Percentiles rank a stretch among this genome's conserved stretches.
Conservation (phyloP, 1,284 basidiomycete genomes). For the Puccinia hordei region DNA sequence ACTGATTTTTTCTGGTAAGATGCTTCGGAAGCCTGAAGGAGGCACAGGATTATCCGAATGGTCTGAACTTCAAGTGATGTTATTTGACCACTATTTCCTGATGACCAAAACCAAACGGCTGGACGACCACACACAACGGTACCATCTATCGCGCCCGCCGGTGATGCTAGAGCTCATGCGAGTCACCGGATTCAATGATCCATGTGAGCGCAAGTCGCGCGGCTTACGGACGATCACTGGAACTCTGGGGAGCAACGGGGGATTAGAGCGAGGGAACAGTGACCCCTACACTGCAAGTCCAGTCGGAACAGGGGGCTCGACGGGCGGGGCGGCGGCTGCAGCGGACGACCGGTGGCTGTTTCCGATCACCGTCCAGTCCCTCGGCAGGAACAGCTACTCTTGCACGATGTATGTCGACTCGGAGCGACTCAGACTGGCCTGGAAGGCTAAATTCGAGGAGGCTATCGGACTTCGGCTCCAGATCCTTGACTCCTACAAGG, state of each 20-base stretch:
- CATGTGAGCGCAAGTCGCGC: conserved; percentile 38
- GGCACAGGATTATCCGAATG: conserved; percentile 64
- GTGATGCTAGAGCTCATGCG: conserved; percentile 38
- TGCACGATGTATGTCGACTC: conserved; percentile 79
- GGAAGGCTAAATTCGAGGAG: conserved; percentile 86
- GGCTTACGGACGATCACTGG: conserved; percentile 45
- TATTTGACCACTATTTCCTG: conserved; percentile 88
- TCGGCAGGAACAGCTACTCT: conserved; percentile 26
- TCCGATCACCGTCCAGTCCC: conserved; percentile 42
- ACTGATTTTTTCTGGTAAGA: conserved; percentile 71
- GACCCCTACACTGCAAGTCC: conserved; percentile 22
- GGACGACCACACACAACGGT: conserved; percentile 29
- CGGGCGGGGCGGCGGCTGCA: background rate
- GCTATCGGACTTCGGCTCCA: conserved; percentile 80
- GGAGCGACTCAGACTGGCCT: conserved; percentile 71
- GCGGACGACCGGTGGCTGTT: conserved; percentile 4
- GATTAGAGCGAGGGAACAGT: conserved; percentile 39
- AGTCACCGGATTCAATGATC: conserved; percentile 31
- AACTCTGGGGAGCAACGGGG: conserved; percentile 24
- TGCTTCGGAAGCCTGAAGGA: conserved; percentile 81
- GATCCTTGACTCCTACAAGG: conserved; percentile 87
- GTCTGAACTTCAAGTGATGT: conserved; percentile 79
- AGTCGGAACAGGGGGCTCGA: background rate
- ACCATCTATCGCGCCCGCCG: conserved; percentile 28
- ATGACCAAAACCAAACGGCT: conserved; percentile 36